phyloP scores from a whole-genome alignment of 352 stramenopile genomes.

The Globisporangium abappressorium region DNA sequence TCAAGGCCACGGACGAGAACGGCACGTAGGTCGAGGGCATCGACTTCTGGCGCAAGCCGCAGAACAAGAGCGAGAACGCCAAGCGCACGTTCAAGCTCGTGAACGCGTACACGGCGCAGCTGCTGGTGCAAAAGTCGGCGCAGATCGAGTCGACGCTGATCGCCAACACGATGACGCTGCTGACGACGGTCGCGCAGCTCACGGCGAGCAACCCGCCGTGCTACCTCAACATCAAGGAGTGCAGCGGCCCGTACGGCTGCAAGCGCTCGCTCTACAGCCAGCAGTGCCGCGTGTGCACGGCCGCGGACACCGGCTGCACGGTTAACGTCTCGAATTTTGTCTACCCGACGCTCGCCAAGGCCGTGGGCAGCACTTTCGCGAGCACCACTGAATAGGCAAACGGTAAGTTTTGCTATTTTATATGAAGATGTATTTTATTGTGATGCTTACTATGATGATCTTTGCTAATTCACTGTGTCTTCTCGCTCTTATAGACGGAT shows the following conservation, averaged over 20 bases:
- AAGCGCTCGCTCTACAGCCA: conserved; percentile 57
- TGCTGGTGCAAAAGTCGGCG: conserved; percentile 27
- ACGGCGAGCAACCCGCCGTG: conserved; percentile 49
- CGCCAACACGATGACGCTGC: conserved; percentile 38
- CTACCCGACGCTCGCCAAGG: conserved; percentile 10
- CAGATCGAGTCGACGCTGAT: conserved; percentile 22
- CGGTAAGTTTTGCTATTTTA: too few species aligned
- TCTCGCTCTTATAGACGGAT: background rate
- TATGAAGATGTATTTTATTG: too few species aligned
- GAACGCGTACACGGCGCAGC: conserved; percentile 35
- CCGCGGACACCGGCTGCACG: conserved; percentile 1
- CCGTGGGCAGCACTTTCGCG: background rate
- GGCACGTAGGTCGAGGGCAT: conserved; percentile 39
- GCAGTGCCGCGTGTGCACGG: conserved; percentile 47
- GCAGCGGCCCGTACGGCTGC: conserved; percentile 48
- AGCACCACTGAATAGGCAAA: too few species aligned
- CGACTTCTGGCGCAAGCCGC: conserved; percentile 61
- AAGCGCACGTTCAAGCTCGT: conserved; percentile 41
- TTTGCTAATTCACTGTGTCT: too few species aligned
- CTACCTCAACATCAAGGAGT: conserved; percentile 59
- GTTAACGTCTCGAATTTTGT: background rate
- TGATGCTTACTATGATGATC: too few species aligned
- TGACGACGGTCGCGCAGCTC: conserved; percentile 44
- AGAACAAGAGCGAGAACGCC: conserved; percentile 42
- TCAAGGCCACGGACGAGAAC: conserved; percentile 29